Base-by-base conservation (phyloP, 2,329 filamentous ascomycete species). In the Pestalotiopsis fici region DNA sequence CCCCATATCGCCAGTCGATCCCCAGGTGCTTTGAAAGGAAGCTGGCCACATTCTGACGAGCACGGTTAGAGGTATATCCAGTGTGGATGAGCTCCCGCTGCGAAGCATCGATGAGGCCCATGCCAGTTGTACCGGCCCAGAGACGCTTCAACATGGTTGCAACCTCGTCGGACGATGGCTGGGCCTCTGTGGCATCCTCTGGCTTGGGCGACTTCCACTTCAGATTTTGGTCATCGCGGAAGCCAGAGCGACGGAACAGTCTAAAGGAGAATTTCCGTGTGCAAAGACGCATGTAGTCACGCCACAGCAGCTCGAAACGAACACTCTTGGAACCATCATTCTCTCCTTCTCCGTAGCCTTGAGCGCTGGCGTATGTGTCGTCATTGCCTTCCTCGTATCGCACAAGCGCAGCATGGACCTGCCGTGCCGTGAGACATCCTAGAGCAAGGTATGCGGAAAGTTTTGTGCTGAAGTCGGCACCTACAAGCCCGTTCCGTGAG, bases 281-380 rank as follows among this genome's bases (percentile, higher is more conserved):
- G 74, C 91, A 93, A 0, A 95, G 85, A 1, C 91, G 85, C 90
- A 95, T 94, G 74, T 95, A 95, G 73, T 95, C 93, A 54, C 93
- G 83, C 92, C 91, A 94, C 0, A 95, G 78, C 0, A 96, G 82
- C 74, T 95, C 92, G 66, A 93, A 90, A 0, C 93, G 87, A 1
- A 95, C 85, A 0, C 84, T 87, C 39, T 86, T 86, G 0, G 91
- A 94, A 0, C 93, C 92, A 35, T 88, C 87, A 64, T 91, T 94
- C 76, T 94, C 90, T 0, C 92, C 92, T 62, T 89, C 78, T 0
- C 88, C 91, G 66, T 89, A 94, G 0, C 91, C 91, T 1, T 79
- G 68, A 0, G 82, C 82, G 0, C 78, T 73, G 31, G 82, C 73
- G 59, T 83, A 82, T 1, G 72, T 67, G 0, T 77, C 67, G 0